These are phyloP conservation scores for Pichia eremophila DNA, from an alignment of 805 yeast genomes.

Conservation along the genomic window DNA sequence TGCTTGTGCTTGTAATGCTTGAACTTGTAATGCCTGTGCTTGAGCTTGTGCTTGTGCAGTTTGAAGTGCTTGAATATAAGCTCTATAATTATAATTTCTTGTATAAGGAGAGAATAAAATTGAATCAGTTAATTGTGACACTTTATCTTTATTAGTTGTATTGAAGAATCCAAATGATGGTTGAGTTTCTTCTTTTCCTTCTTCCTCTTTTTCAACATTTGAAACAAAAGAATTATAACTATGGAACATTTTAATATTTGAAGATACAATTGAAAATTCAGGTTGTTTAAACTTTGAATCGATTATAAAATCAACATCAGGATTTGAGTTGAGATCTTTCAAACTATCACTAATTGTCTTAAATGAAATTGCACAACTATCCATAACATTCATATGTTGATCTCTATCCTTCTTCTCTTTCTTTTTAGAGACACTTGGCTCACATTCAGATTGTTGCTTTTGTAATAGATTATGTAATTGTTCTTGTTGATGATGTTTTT, in stretches of 20 bases:
- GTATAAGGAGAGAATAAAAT: slow-evolving; percentile 25
- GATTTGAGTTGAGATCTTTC: slow-evolving; percentile 16
- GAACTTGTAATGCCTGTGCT: slow-evolving; percentile 5
- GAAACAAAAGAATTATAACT: slow-evolving; percentile 8
- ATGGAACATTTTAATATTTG: slow-evolving; percentile 17
- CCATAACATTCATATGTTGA: slow-evolving; percentile 13
- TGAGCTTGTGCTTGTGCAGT: slow-evolving; percentile 10
- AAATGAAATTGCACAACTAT: slow-evolving; percentile 18
- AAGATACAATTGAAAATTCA: neutral
- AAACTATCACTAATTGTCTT: slow-evolving; percentile 20
- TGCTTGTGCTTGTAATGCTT: neutral
- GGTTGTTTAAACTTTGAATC: slow-evolving; percentile 17
- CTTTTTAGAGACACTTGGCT: slow-evolving; percentile 12
- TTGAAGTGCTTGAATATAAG: slow-evolving; percentile 9
- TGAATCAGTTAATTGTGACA: slow-evolving; percentile 23
- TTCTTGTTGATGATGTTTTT: slow-evolving; percentile 20
- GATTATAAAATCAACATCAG: slow-evolving; percentile 18
- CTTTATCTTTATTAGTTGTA: slow-evolving; percentile 15
- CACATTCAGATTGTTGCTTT: slow-evolving; percentile 12
- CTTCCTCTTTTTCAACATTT: neutral
- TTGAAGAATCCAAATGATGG: slow-evolving; percentile 4
- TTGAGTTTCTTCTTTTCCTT: neutral
- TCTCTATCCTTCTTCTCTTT: slow-evolving; percentile 22
- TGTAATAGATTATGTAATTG: slow-evolving; percentile 7
- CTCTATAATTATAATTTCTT: slow-evolving; percentile 23